These are phyloP conservation scores for Lipomyces sp. DNA, from an alignment of 805 yeast genomes.

Conservation along the genomic window DNA sequence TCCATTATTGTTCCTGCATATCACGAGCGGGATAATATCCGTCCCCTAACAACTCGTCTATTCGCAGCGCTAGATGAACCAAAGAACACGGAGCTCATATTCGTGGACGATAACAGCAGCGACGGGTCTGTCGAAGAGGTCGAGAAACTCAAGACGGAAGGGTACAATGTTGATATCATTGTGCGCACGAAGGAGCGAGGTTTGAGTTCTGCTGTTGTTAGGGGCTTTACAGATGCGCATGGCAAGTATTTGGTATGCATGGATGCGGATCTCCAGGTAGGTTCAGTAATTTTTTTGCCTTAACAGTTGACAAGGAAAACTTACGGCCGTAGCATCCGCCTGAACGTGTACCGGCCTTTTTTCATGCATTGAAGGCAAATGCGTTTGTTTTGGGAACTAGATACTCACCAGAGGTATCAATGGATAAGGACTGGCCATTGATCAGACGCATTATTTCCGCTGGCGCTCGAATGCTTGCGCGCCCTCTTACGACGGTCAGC, in stretches of 20 bases:
- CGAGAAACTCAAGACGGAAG: constrained; percentile 51
- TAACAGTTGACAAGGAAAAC: neutral
- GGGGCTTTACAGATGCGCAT: constrained; percentile 54
- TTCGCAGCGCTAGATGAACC: constrained; percentile 56
- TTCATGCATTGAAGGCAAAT: constrained; percentile 49
- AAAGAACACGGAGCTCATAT: constrained; percentile 53
- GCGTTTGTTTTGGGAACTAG: constrained; percentile 58
- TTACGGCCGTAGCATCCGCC: constrained; percentile 55
- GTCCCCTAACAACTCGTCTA: constrained; percentile 55
- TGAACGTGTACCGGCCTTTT: constrained; percentile 54
- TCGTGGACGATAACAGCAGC: constrained; percentile 57
- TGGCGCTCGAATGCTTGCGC: constrained; percentile 56
- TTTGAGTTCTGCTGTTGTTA: constrained; percentile 55
- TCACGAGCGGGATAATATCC: constrained; percentile 56
- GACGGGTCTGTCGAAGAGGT: constrained; percentile 61
- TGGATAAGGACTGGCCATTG: constrained; percentile 59
- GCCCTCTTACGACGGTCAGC: constrained; percentile 56
- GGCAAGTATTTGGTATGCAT: constrained; percentile 57
- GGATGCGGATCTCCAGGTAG: constrained; percentile 56
- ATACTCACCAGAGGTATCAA: constrained; percentile 60
- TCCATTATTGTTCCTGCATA: constrained; percentile 57
- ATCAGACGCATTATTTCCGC: constrained; percentile 56
- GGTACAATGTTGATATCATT: constrained; percentile 55
- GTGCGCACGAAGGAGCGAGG: constrained; percentile 59
- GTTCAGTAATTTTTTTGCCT: neutral